phyloP scores from a whole-genome alignment of 2,329 filamentous ascomycete genomes.

The Triangularia setosa region DNA sequence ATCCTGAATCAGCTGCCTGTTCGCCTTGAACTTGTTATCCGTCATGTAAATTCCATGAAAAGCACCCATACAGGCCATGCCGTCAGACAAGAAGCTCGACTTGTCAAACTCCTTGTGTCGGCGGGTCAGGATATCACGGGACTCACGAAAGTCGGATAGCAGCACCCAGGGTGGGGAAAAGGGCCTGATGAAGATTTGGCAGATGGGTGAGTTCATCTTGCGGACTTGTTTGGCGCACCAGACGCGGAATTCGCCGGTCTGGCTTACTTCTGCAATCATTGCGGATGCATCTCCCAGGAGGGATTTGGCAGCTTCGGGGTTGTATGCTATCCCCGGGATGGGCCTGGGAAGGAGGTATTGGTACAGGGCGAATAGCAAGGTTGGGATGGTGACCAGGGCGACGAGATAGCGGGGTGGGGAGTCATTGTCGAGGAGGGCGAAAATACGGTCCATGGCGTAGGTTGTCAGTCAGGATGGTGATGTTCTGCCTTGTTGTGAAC shows the following conservation, averaged over 20 bases:
- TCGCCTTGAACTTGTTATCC: constrained; percentile 31
- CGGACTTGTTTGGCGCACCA: constrained; percentile 22
- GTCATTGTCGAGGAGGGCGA: not conserved
- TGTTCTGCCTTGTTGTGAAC: not conserved
- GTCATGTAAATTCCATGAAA: constrained; percentile 33
- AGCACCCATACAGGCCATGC: constrained; percentile 30
- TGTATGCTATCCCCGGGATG: constrained; percentile 1
- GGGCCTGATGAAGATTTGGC: constrained; percentile 46
- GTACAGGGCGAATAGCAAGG: not conserved
- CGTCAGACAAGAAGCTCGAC: constrained; percentile 31
- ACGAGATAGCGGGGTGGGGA: not conserved
- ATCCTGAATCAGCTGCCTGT: constrained; percentile 36
- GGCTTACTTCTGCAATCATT: not conserved
- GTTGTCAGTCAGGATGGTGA: not conserved
- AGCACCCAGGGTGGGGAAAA: constrained; percentile 41
- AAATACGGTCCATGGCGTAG: not conserved
- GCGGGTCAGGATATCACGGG: constrained; percentile 42
- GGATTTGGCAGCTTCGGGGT: not conserved
- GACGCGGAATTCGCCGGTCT: constrained; percentile 1
- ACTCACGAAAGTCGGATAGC: constrained; percentile 40
- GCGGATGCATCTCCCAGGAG: not conserved
- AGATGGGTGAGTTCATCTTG: constrained; percentile 38
- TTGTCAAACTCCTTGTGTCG: constrained; percentile 44
- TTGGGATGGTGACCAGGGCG: not conserved
- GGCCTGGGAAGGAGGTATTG: not conserved